Evolutionary conservation across 257 asterid species (phyloP), one percentile per base, ranked within the genome.

Genomic region (Mentha longifolia): DNA sequence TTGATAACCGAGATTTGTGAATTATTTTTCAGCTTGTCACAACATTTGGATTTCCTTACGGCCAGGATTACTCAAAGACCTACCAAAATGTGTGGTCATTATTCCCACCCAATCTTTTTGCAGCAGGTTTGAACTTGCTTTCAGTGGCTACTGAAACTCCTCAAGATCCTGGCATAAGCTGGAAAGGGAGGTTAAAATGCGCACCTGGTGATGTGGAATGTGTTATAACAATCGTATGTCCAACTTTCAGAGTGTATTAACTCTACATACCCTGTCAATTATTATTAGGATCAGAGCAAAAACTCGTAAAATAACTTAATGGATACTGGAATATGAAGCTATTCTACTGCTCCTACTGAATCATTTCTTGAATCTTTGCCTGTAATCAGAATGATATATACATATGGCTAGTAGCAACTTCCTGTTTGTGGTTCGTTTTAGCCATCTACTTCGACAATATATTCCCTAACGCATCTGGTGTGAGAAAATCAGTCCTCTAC

Each of bases 31-130:
- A 93, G 98, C 82, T 91, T 65, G 98, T 89, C 49, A 93, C 97
- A 45, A 42, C 72, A 55, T 93, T 89, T 81, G 98, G 98, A 80
- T 93, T 93, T 84, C 98, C 97, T 19, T 93, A 86, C 82, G 77
- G 86, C 49, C 61, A 67, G 28, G 50, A 17, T 60, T 85, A 7
- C 75, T 77, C 94, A 16, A 79, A 84, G 15, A 74, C 72, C 19
- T 89, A 81, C 71, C 84, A 79, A 70, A 67, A 35, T 37, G 61
- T 93, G 65, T 93, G 98, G 98, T 89, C 97, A n/a, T 62, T 89
- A 13, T 93, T 91, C 82, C 98, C 98, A 39, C 98, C 98, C 71
- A 88, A 93, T 86, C 97, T 88, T 78, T 84, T 91, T 71, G 90
- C 97, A 73, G 74, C 75, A 67, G 96, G 96, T 78, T 87, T 91